Conservation (phyloP, 768 basidiomycete species). For the Kwoniella shandongensis region DNA sequence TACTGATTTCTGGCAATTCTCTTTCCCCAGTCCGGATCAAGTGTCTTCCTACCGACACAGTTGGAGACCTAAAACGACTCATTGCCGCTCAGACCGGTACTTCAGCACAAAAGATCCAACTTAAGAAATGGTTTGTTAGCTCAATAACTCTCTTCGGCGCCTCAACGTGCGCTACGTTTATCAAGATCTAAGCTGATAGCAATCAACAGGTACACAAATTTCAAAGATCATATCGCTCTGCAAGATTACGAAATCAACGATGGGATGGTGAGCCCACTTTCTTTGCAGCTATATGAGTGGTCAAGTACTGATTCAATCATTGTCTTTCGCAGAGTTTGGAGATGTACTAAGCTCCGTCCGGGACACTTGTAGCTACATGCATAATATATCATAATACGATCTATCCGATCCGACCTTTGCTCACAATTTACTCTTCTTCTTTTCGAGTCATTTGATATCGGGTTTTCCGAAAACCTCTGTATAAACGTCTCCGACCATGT, state of each 20-base stretch:
- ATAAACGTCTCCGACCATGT: constrained; percentile 66
- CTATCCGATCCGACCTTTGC: not conserved
- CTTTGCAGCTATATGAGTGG: not conserved
- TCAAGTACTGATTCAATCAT: constrained; percentile 1
- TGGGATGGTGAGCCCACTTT: constrained; percentile 54
- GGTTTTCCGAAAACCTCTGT: constrained; percentile 64
- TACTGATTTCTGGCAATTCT: constrained; percentile 7
- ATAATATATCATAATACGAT: not conserved
- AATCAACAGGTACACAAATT: constrained; percentile 76
- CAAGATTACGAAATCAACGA: constrained; percentile 55
- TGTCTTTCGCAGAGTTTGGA: constrained; percentile 46
- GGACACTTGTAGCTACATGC: constrained; percentile 11
- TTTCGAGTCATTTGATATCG: constrained; percentile 1
- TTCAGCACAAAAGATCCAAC: constrained; percentile 74
- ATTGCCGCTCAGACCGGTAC: constrained; percentile 97
- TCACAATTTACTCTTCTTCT: not conserved
- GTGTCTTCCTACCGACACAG: constrained; percentile 86
- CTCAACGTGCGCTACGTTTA: not conserved
- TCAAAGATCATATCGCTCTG: constrained; percentile 74
- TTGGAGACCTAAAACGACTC: constrained; percentile 94
- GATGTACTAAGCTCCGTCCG: constrained; percentile 44
- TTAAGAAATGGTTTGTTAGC: constrained; percentile 93
- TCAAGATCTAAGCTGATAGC: not conserved
- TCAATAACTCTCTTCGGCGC: not conserved
- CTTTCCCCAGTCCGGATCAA: constrained; percentile 76